Base-by-base conservation (phyloP, 768 basidiomycete species). In the Tulasnella sp. region DNA sequence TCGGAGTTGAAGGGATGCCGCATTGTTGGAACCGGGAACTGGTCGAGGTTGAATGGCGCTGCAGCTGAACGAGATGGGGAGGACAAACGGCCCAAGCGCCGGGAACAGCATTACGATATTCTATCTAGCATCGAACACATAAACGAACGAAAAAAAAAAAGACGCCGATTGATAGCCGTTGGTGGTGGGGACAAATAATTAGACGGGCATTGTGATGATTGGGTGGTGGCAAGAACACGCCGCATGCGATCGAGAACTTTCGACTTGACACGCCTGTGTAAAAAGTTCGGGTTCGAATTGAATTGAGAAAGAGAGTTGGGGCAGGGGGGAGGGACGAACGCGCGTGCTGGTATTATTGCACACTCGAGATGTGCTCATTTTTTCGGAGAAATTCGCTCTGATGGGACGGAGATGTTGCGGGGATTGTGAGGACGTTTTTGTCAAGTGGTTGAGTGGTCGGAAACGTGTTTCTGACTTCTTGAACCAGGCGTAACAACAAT, bases 381-480 rank as follows among this genome's bases (percentile, higher is more conserved):
- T 27, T 58, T 58, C 56, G 56, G 56, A 58, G 56, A 58, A 58
- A 58, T n/a, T n/a, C 56, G 14, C 24, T 8, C n/a, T 58, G 56
- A 58, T 58, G n/a, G 56, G 56, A 58, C 56, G 56, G 56, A 58
- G 56, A 58, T 31, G 56, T 58, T 58, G 56, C 56, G 56, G 56
- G n/a, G 56, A 58, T 58, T 58, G 56, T 58, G 24, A 58, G 56
- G 56, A 4, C 44, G 44, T 44, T 16, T 44, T 7, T 14, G 44
- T 2, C 8, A 18, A 44, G 19, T n/a, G n/a, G 44, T 18, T 3
- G 44, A n/a, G 56, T 10, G n/a, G 56, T 58, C 31, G 56, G 56
- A 58, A 58, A 58, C 56, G 31, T 58, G 56, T 58, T 58, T 58
- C 16, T 58, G n/a, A 8, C 52, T 56, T 56, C 52, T 56, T 56